Conservation (phyloP, 257 asterid genomes). For the Penstemon barbatus region DNA sequence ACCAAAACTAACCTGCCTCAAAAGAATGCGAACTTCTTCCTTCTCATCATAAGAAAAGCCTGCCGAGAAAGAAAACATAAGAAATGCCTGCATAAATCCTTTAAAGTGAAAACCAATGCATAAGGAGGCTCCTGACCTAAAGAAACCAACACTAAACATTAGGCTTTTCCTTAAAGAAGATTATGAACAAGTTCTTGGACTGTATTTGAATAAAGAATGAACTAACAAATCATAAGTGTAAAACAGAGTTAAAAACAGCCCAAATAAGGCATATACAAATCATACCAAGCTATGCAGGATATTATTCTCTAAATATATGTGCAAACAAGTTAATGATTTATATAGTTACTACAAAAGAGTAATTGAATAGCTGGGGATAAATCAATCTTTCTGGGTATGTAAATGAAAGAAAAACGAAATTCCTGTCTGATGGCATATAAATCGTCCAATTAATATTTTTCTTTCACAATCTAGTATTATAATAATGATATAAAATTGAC, state of each 20-base stretch:
- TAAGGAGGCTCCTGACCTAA: slow-evolving; percentile 17
- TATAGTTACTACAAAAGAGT: too few relatives aligned
- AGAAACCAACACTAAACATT: not conserved
- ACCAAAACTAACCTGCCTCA: slow-evolving; percentile 75
- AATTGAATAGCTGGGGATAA: too few relatives aligned
- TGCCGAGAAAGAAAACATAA: too few relatives aligned
- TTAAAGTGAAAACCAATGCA: slow-evolving; percentile 34
- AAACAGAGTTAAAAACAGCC: too few relatives aligned
- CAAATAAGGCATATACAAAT: too few relatives aligned
- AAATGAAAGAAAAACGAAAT: not conserved
- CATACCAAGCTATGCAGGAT: too few relatives aligned
- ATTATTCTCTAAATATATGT: too few relatives aligned
- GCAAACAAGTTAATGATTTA: too few relatives aligned
- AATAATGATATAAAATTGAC: slow-evolving; percentile 4
- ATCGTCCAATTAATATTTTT: not conserved
- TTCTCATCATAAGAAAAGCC: slow-evolving; percentile 57
- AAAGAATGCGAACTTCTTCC: slow-evolving; percentile 86
- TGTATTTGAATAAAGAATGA: too few relatives aligned
- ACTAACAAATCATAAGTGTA: too few relatives aligned
- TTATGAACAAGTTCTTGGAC: not conserved
- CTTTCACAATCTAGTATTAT: not conserved
- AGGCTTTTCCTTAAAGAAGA: slow-evolving; percentile 16
- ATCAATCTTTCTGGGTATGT: too few relatives aligned
- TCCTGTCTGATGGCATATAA: not conserved
- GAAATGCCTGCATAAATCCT: slow-evolving; percentile 61